Conservation (phyloP, 2,329 filamentous ascomycete genomes). For the Cytospora schulzeri region DNA sequence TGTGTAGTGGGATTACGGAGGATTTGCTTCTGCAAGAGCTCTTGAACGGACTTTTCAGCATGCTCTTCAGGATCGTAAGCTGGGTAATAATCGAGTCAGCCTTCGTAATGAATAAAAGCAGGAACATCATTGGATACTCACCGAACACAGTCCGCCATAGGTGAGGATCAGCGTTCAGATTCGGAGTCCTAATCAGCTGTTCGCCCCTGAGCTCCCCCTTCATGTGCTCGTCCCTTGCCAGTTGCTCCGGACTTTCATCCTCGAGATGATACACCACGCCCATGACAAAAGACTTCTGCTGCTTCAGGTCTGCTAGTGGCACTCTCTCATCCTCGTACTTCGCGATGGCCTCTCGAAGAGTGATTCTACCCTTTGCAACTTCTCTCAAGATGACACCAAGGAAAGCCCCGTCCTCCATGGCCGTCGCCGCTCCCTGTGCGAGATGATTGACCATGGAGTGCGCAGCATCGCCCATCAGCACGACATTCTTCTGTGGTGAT, state of each 20-base stretch:
- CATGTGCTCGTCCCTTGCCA: slow-evolving; percentile 38
- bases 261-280: slow-evolving; percentile 41
- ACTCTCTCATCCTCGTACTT: slow-evolving; percentile 44
- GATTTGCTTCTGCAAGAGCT: background rate
- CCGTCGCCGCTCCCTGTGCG: slow-evolving; percentile 47
- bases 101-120: background rate
- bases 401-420: slow-evolving; percentile 47
- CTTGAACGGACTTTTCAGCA: background rate
- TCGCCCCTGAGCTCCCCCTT: background rate
- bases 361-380: slow-evolving; percentile 39
- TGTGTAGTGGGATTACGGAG: slow-evolving; percentile 1
- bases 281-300: slow-evolving; percentile 44
- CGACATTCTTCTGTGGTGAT: slow-evolving; percentile 43
- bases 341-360: slow-evolving; percentile 38
- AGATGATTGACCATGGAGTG: slow-evolving; percentile 47
- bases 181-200: slow-evolving; percentile 7
- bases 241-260: slow-evolving; percentile 36
- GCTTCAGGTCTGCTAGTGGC: slow-evolving; percentile 45
- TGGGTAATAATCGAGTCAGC: background rate
- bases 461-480: slow-evolving; percentile 47
- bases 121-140: background rate
- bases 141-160: slow-evolving; percentile 8
- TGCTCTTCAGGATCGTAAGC: slow-evolving; percentile 11
- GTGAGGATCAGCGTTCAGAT: slow-evolving; percentile 22
- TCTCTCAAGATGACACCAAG: slow-evolving; percentile 40